These are phyloP conservation scores for Plasmopara halstedii DNA, from an alignment of 352 stramenopile genomes.

Conservation along the genomic window DNA sequence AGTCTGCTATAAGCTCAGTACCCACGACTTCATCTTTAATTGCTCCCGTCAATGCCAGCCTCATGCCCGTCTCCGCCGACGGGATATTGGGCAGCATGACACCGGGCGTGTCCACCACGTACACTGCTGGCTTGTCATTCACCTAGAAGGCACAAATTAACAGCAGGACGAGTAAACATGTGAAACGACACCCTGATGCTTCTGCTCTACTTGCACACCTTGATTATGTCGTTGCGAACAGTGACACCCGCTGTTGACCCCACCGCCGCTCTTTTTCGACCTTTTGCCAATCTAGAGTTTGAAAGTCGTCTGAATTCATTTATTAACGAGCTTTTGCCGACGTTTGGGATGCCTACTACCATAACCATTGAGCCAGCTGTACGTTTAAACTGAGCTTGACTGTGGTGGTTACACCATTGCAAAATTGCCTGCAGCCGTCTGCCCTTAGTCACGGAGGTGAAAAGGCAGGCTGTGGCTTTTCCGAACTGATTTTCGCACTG, in stretches of 20 bases:
- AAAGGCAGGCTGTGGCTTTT: slow-evolving; percentile 45
- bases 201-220: slow-evolving; percentile 27
- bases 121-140: slow-evolving; percentile 81
- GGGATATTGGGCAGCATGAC: slow-evolving; percentile 85
- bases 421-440: slow-evolving; percentile 69
- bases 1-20: slow-evolving; percentile 82
- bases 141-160: no score
- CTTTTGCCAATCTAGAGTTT: slow-evolving; percentile 60
- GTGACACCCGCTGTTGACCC: slow-evolving; percentile 81
- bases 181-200: slow-evolving; percentile 4
- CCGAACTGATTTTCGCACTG: slow-evolving; percentile 40
- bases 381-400: slow-evolving; percentile 72
- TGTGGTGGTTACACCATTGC: slow-evolving; percentile 71
- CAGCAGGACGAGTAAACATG: no score
- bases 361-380: slow-evolving; percentile 85
- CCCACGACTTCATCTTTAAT: slow-evolving; percentile 86
- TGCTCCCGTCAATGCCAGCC: slow-evolving; percentile 73
- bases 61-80: slow-evolving; percentile 73
- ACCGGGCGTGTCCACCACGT: slow-evolving; percentile 84
- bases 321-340: slow-evolving; percentile 88
- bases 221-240: slow-evolving; percentile 83
- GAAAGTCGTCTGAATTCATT: slow-evolving; percentile 78
- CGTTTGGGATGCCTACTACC: slow-evolving; percentile 85
- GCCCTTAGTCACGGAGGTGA: slow-evolving; percentile 74
- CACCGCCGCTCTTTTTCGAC: slow-evolving; percentile 73